phyloP scores from a whole-genome alignment of 139 green algal species.

The Closterium sp. region DNA sequence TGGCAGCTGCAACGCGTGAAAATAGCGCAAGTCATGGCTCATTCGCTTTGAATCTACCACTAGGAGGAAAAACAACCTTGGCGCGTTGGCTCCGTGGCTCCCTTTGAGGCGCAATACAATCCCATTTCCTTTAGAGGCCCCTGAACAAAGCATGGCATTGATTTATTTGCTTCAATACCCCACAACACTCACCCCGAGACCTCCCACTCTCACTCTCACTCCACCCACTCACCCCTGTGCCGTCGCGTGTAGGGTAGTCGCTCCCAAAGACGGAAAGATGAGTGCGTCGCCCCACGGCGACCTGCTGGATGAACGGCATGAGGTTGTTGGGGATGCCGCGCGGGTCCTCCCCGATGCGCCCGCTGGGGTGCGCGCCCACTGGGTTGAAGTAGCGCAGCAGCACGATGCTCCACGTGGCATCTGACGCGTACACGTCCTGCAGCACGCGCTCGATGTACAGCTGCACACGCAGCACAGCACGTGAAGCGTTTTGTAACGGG shows the following conservation, averaged over 20 bases:
- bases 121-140: too few species aligned
- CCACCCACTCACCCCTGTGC: conserved; percentile 55
- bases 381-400: conserved; percentile 96
- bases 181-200: not conserved
- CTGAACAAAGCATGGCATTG: too few species aligned
- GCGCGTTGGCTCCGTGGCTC: too few species aligned
- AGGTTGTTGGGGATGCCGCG: conserved; percentile 97
- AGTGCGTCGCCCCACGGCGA: conserved; percentile 81
- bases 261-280: conserved; percentile 88
- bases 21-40: too few species aligned
- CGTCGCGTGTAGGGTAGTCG: conserved; percentile 86
- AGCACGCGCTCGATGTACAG: conserved; percentile 88
- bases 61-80: too few species aligned
- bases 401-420: conserved; percentile 83
- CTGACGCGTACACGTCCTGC: conserved; percentile 65
- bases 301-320: conserved; percentile 98
- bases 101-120: too few species aligned
- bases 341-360: conserved; percentile 91
- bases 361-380: conserved; percentile 64
- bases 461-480: conserved; percentile 22
- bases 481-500: not conserved
- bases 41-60: too few species aligned
- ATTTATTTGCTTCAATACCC: too few species aligned
- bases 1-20: not conserved
- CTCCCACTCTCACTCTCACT: not conserved